A percentile compares a stretch with the other conserved stretches of the same genome.
Evolutionary conservation across 371 early-diverging fungal genomes (phyloP).

Genomic region (Fennellomyces sp.): DNA sequence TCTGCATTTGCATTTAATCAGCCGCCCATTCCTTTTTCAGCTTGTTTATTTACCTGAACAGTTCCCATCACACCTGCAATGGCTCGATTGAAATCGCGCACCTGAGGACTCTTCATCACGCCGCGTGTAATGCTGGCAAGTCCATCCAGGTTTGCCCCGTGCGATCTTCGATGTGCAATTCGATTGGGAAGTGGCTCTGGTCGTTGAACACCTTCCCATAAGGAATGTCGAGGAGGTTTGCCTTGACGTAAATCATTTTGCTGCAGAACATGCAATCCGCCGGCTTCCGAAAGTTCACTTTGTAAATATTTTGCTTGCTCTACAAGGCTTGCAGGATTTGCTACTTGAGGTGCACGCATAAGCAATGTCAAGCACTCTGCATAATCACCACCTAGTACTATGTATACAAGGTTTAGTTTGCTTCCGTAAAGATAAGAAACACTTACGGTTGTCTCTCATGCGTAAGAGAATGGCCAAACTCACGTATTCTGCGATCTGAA

Average conservation of each 20-base stretch:
- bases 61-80: slow-evolving; percentile 62
- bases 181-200: slow-evolving; percentile 4
- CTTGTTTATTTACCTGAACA: slow-evolving; percentile 38
- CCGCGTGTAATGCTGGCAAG: slow-evolving; percentile 43
- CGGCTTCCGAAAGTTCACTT: slow-evolving; percentile 45
- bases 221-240: slow-evolving; percentile 44
- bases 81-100: slow-evolving; percentile 63
- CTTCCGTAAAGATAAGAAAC: background rate
- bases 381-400: slow-evolving; percentile 79
- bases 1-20: slow-evolving; percentile 19
- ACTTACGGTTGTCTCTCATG: slow-evolving; percentile 77
- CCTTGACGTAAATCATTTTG: slow-evolving; percentile 61
- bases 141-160: slow-evolving; percentile 28
- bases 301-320: slow-evolving; percentile 72
- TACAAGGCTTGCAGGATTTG: slow-evolving; percentile 58
- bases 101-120: slow-evolving; percentile 67
- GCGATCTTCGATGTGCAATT: slow-evolving; percentile 23
- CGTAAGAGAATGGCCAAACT: slow-evolving; percentile 75
- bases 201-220: slow-evolving; percentile 28
- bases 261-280: slow-evolving; percentile 57
- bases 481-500: slow-evolving; percentile 82
- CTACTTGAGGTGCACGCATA: slow-evolving; percentile 75
- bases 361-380: slow-evolving; percentile 73
- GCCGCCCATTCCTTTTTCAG: background rate
- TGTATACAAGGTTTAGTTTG: no score